phyloP scores from a whole-genome alignment of 768 basidiomycete genomes.

The Boletus fagicola region DNA sequence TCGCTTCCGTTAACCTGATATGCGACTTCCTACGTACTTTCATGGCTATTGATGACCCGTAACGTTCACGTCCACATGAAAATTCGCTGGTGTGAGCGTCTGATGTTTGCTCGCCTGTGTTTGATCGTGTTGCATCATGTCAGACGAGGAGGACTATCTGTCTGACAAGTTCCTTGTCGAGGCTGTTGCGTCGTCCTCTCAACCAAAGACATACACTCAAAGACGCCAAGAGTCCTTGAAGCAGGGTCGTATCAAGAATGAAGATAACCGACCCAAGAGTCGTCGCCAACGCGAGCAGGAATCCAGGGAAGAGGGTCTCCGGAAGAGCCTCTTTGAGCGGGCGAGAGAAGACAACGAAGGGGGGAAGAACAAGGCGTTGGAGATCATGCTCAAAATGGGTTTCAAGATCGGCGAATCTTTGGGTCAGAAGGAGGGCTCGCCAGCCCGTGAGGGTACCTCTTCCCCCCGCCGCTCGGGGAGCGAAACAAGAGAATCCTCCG shows the following conservation, averaged over 20 bases:
- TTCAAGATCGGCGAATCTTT: conserved; percentile 83
- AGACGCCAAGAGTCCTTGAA: conserved; percentile 64
- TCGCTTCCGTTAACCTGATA: conserved; percentile 29
- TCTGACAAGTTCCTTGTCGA: conserved; percentile 79
- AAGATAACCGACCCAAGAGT: conserved; percentile 62
- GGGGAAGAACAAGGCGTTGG: conserved; percentile 69
- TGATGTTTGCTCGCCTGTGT: conserved; percentile 20
- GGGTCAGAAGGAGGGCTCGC: conserved; percentile 40
- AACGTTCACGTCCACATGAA: conserved; percentile 18
- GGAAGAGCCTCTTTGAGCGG: conserved; percentile 76
- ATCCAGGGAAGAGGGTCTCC: conserved; percentile 72
- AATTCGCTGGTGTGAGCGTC: conserved; percentile 3
- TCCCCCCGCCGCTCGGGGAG: conserved; percentile 1
- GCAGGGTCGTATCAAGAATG: conserved; percentile 60
- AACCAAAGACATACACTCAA: conserved; percentile 66
- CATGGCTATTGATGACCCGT: conserved; percentile 30
- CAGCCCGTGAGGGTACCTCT: neutral
- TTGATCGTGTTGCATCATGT: conserved; percentile 42
- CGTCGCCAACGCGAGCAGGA: conserved; percentile 67
- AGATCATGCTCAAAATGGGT: conserved; percentile 94
- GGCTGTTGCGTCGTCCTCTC: conserved; percentile 31
- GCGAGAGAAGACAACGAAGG: conserved; percentile 57
- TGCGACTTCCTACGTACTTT: conserved; percentile 31
- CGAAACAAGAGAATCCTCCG: conserved; percentile 2
- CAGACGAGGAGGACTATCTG: conserved; percentile 80